Evolutionary conservation across 2,329 filamentous ascomycete species (phyloP).

Genomic region (Cyphellophora europaea): DNA sequence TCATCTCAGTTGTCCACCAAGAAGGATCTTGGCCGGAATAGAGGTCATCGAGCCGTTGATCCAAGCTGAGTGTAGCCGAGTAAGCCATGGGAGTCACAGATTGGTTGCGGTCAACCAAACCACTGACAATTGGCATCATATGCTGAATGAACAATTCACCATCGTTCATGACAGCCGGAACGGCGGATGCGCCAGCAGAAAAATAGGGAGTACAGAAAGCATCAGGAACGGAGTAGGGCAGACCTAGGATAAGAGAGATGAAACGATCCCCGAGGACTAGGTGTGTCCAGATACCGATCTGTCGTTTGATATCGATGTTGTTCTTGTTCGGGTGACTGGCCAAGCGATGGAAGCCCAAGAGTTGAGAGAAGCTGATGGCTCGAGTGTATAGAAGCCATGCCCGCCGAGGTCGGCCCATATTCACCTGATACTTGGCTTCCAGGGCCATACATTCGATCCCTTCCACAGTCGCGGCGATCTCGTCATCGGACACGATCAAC

Average conservation of each 20-base stretch:
- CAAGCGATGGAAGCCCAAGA: conserved; percentile 39
- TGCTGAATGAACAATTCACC: conserved; percentile 24
- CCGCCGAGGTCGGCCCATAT: conserved; percentile 46
- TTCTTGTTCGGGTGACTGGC: conserved; percentile 21
- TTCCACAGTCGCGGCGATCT: conserved; percentile 40
- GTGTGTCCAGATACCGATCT: conserved; percentile 29
- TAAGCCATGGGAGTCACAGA: conserved; percentile 26
- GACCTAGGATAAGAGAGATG: conserved; percentile 43
- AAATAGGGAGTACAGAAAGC: conserved; percentile 23
- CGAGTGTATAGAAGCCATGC: conserved; percentile 44
- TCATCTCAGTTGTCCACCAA: conserved; percentile 22
- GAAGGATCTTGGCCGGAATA: conserved; percentile 21
- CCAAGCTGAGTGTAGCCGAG: conserved; percentile 29
- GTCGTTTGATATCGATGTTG: conserved; percentile 21
- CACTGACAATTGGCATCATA: conserved; percentile 27
- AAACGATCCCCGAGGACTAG: conserved; percentile 39
- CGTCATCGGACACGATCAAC: conserved; percentile 40
- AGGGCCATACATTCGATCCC: conserved; percentile 45
- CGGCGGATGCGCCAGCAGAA: conserved; percentile 11
- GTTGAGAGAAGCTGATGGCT: conserved; percentile 42
- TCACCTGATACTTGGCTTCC: conserved; percentile 43
- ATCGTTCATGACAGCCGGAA: conserved; percentile 3
- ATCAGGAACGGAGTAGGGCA: conserved; percentile 36
- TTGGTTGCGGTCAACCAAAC: conserved; percentile 34
- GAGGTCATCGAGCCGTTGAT: conserved; percentile 29